A percentile compares a stretch with the other conserved stretches of the same genome.
Conservation (phyloP, 495 filamentous ascomycete genomes). For the Penicillium atrosanguineum region DNA sequence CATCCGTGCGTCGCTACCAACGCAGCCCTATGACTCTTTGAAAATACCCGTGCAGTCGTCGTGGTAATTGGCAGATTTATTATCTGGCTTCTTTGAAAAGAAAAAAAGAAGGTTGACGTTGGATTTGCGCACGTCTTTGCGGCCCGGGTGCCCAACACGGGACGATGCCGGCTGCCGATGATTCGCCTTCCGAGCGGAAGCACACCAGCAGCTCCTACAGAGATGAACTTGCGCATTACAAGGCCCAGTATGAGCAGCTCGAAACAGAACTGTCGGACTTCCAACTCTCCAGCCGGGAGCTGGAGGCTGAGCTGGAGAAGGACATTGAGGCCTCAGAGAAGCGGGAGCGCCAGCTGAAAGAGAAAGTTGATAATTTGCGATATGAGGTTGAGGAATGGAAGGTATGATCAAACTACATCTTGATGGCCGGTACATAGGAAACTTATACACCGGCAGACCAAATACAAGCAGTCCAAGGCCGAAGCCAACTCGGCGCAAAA, state of each 20-base stretch:
- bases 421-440: not conserved
- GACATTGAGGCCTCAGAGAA: constrained; percentile 95
- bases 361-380: constrained; percentile 77
- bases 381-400: constrained; percentile 99
- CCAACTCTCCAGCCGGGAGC: constrained; percentile 86
- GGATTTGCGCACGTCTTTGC: constrained; percentile 18
- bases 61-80: not conserved
- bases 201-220: constrained; percentile 56
- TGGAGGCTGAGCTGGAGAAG: constrained; percentile 93
- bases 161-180: constrained; percentile 57
- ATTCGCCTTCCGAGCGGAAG: constrained; percentile 61
- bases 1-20: constrained; percentile 25
- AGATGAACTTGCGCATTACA: constrained; percentile 87
- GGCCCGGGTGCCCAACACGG: constrained; percentile 32
- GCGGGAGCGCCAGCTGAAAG: constrained; percentile 76
- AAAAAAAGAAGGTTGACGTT: constrained; percentile 9
- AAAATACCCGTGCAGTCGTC: not conserved
- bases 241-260: constrained; percentile 89
- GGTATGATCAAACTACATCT: constrained; percentile 49
- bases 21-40: constrained; percentile 17
- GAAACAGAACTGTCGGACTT: constrained; percentile 92
- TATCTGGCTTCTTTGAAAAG: not conserved
- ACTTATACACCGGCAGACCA: constrained; percentile 56
- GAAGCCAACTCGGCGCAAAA: constrained; percentile 83
- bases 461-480: constrained; percentile 91